Evolutionary conservation across 2,329 filamentous ascomycete genomes (phyloP).

Genomic region (Myriosclerotinia curreyana): DNA sequence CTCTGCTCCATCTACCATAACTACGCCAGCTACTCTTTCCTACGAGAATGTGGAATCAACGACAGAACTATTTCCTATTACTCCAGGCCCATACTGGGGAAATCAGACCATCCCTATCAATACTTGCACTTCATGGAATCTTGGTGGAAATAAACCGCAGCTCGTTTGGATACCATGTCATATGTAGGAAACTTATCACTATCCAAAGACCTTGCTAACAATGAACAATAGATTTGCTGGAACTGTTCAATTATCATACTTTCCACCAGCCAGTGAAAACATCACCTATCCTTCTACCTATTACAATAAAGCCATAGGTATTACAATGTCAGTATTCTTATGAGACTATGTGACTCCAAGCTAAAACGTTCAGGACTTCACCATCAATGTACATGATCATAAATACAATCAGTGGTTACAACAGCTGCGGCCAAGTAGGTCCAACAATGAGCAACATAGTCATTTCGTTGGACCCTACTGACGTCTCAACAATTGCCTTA

Average conservation of each 20-base stretch:
- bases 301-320: conserved; percentile 21
- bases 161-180: conserved; percentile 25
- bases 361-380: conserved; percentile 37
- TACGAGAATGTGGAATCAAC: conserved; percentile 9
- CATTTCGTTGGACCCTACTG: conserved; percentile 38
- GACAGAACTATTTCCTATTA: conserved; percentile 12
- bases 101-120: conserved; percentile 26
- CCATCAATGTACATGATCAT: conserved; percentile 44
- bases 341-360: not conserved
- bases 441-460: conserved; percentile 39
- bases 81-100: conserved; percentile 23
- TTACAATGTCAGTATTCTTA: conserved; percentile 26
- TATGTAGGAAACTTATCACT: conserved; percentile 16
- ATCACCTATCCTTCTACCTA: conserved; percentile 24
- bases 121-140: conserved; percentile 22
- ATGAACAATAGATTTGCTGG: conserved; percentile 25
- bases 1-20: conserved; percentile 22
- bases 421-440: conserved; percentile 37
- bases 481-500: conserved; percentile 41
- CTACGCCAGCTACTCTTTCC: conserved; percentile 12
- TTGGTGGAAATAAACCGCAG: conserved; percentile 4
- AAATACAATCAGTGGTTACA: conserved; percentile 40
- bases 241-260: conserved; percentile 28
- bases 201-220: not conserved
- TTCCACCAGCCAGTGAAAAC: conserved; percentile 25